Conservation (phyloP, 345 rosid genomes). For the Arabidopsis thaliana region DNA sequence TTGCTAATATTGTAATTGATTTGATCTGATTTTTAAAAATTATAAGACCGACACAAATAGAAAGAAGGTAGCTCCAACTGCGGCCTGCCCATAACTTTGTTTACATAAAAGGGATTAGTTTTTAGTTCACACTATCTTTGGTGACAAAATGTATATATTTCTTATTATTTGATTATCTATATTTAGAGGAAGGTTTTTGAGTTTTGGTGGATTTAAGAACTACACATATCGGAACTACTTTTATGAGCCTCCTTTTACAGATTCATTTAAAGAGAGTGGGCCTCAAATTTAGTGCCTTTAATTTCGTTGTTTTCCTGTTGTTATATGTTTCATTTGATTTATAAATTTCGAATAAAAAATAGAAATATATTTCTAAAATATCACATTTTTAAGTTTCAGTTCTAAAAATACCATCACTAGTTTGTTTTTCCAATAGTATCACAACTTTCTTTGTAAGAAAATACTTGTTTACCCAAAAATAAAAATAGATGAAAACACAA, state of each 20-base stretch:
- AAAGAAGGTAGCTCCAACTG: slow-evolving; percentile 22
- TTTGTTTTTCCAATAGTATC: too few relatives aligned
- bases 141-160: not conserved
- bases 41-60: slow-evolving; percentile 8
- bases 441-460: too few relatives aligned
- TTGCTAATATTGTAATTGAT: slow-evolving; percentile 9
- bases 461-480: too few relatives aligned
- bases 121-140: not conserved
- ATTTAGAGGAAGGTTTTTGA: not conserved
- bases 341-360: too few relatives aligned
- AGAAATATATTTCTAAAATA: too few relatives aligned
- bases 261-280: not conserved
- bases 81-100: not conserved
- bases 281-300: not conserved
- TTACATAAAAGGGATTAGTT: not conserved
- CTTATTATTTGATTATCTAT: slow-evolving; percentile 15
- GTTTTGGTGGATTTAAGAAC: not conserved
- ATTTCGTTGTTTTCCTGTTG: not conserved
- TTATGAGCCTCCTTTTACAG: not conserved
- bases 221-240: not conserved
- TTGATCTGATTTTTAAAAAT: not conserved
- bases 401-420: too few relatives aligned
- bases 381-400: too few relatives aligned
- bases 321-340: too few relatives aligned
- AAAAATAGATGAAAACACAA: too few relatives aligned